These are phyloP conservation scores for Calycina herbarum DNA, from an alignment of 2,329 filamentous ascomycete species.

Conservation along the genomic window DNA sequence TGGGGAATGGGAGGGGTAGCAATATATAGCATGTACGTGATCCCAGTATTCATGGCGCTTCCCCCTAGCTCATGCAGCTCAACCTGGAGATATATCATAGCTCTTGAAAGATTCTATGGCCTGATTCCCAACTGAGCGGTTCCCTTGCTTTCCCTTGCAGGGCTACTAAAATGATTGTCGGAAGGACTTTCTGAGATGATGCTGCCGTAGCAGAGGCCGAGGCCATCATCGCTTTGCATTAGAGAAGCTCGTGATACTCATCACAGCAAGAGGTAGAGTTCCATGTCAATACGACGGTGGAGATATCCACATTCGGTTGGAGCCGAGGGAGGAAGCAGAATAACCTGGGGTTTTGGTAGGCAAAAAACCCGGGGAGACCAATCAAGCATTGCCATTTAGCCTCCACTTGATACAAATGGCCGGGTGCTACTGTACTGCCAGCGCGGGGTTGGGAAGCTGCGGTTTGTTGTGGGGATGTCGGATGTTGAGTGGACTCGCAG, in stretches of 20 bases:
- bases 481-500: no score
- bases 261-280: not conserved
- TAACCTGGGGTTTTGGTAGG: conserved; percentile 10
- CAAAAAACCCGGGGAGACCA: conserved; percentile 5
- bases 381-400: not conserved
- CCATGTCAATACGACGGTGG: conserved; percentile 1
- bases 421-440: not conserved
- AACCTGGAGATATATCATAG: not conserved
- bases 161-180: not conserved
- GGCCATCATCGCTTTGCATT: no score
- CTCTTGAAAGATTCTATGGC: not conserved
- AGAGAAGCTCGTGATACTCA: no score
- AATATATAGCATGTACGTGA: conserved; percentile 6
- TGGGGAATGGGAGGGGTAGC: not conserved
- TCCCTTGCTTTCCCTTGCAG: not conserved
- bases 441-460: not conserved
- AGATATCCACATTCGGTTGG: conserved; percentile 1
- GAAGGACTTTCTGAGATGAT: not conserved
- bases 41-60: not conserved
- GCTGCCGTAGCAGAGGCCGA: not conserved
- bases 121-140: not conserved
- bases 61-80: not conserved
- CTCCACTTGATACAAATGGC: not conserved
- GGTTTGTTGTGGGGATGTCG: conserved; percentile 5
- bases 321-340: conserved; percentile 5